Evolutionary conservation across 768 basidiomycete genomes (phyloP).

Genomic region (Obba rivulosa): DNA sequence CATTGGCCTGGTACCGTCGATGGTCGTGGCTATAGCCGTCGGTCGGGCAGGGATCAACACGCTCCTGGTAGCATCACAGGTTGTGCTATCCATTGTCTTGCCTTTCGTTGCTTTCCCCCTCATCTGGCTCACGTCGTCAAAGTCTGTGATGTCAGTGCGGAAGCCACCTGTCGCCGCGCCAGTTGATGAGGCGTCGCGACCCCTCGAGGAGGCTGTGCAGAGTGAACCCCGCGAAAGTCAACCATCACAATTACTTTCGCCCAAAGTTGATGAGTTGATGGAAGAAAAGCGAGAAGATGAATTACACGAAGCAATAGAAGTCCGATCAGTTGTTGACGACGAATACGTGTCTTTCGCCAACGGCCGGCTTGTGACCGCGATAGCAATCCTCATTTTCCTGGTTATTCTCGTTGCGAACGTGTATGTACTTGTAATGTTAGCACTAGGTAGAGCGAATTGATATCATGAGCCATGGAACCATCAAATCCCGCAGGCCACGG

Average conservation of each 20-base stretch:
- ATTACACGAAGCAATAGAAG: background rate
- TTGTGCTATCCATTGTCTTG: constrained; percentile 74
- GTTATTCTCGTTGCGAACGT: constrained; percentile 65
- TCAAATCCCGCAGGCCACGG: background rate
- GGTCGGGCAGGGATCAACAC: constrained; percentile 67
- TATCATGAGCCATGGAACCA: background rate
- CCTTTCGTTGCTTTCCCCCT: constrained; percentile 81
- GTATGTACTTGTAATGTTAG: constrained; percentile 66
- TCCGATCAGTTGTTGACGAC: constrained; percentile 9
- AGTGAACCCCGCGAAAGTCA: background rate
- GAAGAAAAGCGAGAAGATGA: constrained; percentile 5
- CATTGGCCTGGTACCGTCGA: constrained; percentile 77
- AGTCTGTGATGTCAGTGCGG: constrained; percentile 65
- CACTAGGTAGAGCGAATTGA: constrained; percentile 25
- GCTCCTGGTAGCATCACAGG: constrained; percentile 81
- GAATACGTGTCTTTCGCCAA: constrained; percentile 59
- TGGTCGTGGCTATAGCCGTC: constrained; percentile 71
- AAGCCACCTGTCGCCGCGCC: constrained; percentile 9
- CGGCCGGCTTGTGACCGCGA: constrained; percentile 39
- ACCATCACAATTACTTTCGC: background rate
- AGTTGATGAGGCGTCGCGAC: background rate
- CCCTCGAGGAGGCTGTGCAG: constrained; percentile 1
- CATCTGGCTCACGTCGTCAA: constrained; percentile 63
- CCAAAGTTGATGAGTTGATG: background rate
- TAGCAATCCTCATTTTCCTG: constrained; percentile 57